A percentile compares a stretch with the other conserved stretches of the same genome.
phyloP scores from a whole-genome alignment of 2,329 filamentous ascomycete genomes.

The Aureobasidium lini region DNA sequence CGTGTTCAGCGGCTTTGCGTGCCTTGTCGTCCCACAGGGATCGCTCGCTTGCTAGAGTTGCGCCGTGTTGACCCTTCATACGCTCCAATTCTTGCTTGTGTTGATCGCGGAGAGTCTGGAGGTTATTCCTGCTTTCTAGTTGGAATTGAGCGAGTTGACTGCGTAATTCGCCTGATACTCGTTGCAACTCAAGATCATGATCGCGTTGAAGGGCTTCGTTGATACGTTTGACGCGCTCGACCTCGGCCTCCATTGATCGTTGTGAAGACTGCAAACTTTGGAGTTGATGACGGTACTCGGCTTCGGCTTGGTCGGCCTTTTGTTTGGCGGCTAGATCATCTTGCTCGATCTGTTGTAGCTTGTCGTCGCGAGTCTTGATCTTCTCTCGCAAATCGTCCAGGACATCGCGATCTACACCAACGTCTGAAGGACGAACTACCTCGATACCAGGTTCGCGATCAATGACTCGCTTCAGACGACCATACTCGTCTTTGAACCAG shows the following conservation, averaged over 20 bases:
- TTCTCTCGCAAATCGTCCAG: slow-evolving; percentile 78
- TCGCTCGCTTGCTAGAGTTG: slow-evolving; percentile 26
- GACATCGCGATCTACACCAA: slow-evolving; percentile 85
- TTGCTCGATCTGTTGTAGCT: slow-evolving; percentile 49
- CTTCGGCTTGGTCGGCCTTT: slow-evolving; percentile 62
- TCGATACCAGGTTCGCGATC: slow-evolving; percentile 87
- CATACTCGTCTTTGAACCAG: slow-evolving; percentile 94
- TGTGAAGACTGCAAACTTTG: slow-evolving; percentile 17
- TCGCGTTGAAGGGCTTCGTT: slow-evolving; percentile 64
- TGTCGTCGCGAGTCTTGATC: slow-evolving; percentile 62
- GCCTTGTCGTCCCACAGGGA: slow-evolving; percentile 21
- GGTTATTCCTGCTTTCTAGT: slow-evolving; percentile 23
- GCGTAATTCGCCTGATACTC: slow-evolving; percentile 14
- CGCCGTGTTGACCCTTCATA: slow-evolving; percentile 28
- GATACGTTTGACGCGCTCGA: slow-evolving; percentile 51
- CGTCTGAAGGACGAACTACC: slow-evolving; percentile 70
- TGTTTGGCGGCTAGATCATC: slow-evolving; percentile 49
- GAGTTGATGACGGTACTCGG: slow-evolving; percentile 53
- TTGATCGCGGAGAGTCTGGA: slow-evolving; percentile 27
- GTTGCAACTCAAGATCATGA: slow-evolving; percentile 48
- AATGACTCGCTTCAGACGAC: slow-evolving; percentile 72
- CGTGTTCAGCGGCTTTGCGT: slow-evolving; percentile 17
- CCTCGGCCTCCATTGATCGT: slow-evolving; percentile 30
- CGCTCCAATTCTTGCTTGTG: slow-evolving; percentile 30
- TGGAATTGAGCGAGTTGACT: slow-evolving; percentile 48